These are phyloP conservation scores for Actinomortierella wolfii DNA, from an alignment of 371 early-diverging fungal species.

Conservation along the genomic window DNA sequence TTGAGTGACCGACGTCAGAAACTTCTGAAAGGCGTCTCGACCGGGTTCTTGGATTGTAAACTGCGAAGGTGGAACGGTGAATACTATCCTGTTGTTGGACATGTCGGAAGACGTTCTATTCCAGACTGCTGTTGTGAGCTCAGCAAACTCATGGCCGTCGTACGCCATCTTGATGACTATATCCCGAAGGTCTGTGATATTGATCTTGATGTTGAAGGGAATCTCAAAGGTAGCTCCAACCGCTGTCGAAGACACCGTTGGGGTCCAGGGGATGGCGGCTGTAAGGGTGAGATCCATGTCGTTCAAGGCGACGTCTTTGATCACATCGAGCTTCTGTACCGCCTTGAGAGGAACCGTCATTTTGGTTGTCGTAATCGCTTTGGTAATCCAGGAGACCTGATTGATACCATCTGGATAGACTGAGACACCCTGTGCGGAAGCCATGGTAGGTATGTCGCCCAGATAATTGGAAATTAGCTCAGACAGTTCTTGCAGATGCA, in stretches of 20 bases:
- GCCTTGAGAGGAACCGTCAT: conserved; percentile 15
- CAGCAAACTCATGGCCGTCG: neutral
- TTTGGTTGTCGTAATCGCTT: conserved; percentile 20
- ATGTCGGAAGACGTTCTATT: no score
- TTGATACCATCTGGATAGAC: neutral
- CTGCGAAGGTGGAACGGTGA: no score
- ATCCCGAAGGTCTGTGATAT: conserved; percentile 36
- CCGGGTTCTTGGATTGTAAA: no score
- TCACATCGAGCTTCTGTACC: no score
- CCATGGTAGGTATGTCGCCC: neutral
- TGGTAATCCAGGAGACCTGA: conserved; percentile 18
- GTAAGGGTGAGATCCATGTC: conserved; percentile 50
- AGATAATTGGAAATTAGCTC: neutral
- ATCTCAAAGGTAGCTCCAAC: conserved; percentile 51
- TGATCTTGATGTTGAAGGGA: conserved; percentile 56
- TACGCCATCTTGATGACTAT: neutral
- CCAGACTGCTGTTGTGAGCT: no score
- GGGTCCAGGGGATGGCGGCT: conserved; percentile 47
- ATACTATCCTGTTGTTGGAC: no score
- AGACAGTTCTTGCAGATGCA: conserved; percentile 5
- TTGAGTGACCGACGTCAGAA: no score
- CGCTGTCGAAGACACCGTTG: conserved; percentile 43
- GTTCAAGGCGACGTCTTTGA: no score
- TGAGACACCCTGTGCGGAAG: neutral
- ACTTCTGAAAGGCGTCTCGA: no score